Evolutionary conservation across 2,329 filamentous ascomycete species (phyloP).

Genomic region (Pestalotiopsis sp.): DNA sequence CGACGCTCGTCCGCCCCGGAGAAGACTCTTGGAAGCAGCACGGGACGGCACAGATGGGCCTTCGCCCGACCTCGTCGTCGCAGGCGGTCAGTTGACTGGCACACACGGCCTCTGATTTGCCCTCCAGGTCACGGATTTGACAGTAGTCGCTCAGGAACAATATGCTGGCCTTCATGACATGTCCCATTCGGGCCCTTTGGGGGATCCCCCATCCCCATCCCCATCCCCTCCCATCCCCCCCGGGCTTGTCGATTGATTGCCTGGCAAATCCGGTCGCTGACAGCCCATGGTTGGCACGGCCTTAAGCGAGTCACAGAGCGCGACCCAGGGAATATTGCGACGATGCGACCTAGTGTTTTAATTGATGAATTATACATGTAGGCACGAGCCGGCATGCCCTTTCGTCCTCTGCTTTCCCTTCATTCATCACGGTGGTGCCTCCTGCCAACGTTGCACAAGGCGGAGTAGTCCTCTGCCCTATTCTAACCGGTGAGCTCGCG

Average conservation of each 20-base stretch:
- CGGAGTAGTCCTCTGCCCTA: slow-evolving; percentile 7
- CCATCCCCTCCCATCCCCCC: neutral
- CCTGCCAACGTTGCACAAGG: slow-evolving; percentile 10
- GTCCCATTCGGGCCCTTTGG: neutral
- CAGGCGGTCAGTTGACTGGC: slow-evolving; percentile 10
- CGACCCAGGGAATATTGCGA: neutral
- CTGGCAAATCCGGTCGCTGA: neutral
- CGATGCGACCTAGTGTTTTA: slow-evolving; percentile 8
- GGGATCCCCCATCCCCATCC: neutral
- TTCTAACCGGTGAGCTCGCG: slow-evolving; percentile 11
- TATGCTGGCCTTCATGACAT: neutral
- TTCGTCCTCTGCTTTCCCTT: slow-evolving; percentile 6
- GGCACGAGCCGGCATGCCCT: slow-evolving; percentile 1
- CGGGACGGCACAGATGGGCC: slow-evolving; percentile 10
- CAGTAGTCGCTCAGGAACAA: neutral
- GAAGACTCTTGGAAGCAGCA: neutral
- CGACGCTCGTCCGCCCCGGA: slow-evolving; percentile 1
- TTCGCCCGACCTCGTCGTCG: neutral
- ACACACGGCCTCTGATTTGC: slow-evolving; percentile 3
- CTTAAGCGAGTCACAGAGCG: slow-evolving; percentile 9
- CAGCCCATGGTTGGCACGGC: slow-evolving; percentile 7
- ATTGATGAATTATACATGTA: slow-evolving; percentile 12
- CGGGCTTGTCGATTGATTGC: neutral
- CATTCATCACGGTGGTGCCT: slow-evolving; percentile 9
- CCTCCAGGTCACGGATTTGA: neutral